Percentiles rank a stretch among this genome's conserved stretches.
These are phyloP conservation scores for Camelina sativa DNA, from an alignment of 345 rosid genomes.

Conservation along the genomic window DNA sequence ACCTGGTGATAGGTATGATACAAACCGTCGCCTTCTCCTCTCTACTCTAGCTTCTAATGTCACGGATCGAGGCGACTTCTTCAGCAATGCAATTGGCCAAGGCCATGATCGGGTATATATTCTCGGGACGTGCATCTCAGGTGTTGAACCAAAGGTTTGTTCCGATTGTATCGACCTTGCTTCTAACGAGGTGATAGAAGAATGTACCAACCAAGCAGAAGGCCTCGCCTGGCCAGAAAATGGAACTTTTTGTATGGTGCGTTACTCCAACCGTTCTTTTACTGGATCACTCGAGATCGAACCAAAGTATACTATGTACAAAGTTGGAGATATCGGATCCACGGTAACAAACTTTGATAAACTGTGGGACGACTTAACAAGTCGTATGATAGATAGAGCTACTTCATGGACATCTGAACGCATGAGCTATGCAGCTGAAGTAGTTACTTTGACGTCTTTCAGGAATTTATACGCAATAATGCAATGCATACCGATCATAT, in stretches of 20 bases:
- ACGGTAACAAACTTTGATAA: background rate
- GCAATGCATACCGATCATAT: constrained; percentile 12
- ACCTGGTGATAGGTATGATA: constrained; percentile 22
- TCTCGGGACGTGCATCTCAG: constrained; percentile 1
- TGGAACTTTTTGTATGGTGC: constrained; percentile 29
- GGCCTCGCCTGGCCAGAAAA: background rate
- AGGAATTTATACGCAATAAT: constrained; percentile 5
- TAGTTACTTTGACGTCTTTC: background rate
- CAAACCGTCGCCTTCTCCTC: constrained; percentile 35
- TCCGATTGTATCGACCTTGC: too few relatives aligned
- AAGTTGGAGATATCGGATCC: background rate
- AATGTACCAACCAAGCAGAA: constrained; percentile 9
- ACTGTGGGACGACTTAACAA: background rate
- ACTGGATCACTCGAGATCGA: background rate
- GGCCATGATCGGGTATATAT: background rate
- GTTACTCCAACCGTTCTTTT: constrained; percentile 40
- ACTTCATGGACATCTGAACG: background rate
- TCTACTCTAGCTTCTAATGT: constrained; percentile 40
- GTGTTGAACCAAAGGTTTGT: background rate
- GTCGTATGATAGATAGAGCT: background rate
- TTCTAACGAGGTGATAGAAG: too few relatives aligned
- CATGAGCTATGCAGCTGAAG: background rate
- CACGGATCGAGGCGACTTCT: constrained; percentile 11
- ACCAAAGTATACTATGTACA: background rate
- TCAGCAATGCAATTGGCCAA: constrained; percentile 25